phyloP scores from a whole-genome alignment of 2,329 filamentous ascomycete species.

The Scedosporium apiospermum region DNA sequence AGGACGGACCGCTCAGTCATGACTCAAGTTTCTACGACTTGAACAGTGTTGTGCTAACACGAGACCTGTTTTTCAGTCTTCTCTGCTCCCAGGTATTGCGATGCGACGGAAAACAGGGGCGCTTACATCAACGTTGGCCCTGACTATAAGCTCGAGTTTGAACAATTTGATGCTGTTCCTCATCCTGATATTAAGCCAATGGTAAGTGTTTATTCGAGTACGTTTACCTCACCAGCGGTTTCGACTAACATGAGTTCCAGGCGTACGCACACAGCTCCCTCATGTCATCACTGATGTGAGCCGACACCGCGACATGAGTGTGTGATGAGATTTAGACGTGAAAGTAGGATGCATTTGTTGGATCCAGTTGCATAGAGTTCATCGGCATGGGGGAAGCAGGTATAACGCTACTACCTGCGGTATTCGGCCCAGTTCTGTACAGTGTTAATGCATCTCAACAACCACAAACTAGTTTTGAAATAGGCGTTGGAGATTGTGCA shows the following conservation, averaged over 20 bases:
- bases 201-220: slow-evolving; percentile 32
- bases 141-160: slow-evolving; percentile 83
- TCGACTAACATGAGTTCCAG: slow-evolving; percentile 27
- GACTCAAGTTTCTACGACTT: not conserved
- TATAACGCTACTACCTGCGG: not conserved
- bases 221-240: not conserved
- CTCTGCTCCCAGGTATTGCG: slow-evolving; percentile 94
- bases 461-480: not conserved
- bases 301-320: not conserved
- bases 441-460: slow-evolving; percentile 2
- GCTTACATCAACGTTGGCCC: slow-evolving; percentile 95
- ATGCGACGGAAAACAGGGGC: slow-evolving; percentile 95
- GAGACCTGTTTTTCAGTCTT: slow-evolving; percentile 52
- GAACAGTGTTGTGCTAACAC: not conserved
- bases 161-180: slow-evolving; percentile 92
- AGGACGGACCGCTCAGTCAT: not conserved
- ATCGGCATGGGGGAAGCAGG: not conserved
- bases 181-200: slow-evolving; percentile 95
- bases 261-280: slow-evolving; percentile 80
- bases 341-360: not conserved
- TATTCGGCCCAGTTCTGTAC: not conserved
- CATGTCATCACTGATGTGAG: slow-evolving; percentile 51
- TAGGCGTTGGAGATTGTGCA: slow-evolving; percentile 2
- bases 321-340: not conserved
- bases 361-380: not conserved